Evolutionary conservation across 2,329 filamentous ascomycete genomes (phyloP).

Genomic region (Emergomyces orientalis): DNA sequence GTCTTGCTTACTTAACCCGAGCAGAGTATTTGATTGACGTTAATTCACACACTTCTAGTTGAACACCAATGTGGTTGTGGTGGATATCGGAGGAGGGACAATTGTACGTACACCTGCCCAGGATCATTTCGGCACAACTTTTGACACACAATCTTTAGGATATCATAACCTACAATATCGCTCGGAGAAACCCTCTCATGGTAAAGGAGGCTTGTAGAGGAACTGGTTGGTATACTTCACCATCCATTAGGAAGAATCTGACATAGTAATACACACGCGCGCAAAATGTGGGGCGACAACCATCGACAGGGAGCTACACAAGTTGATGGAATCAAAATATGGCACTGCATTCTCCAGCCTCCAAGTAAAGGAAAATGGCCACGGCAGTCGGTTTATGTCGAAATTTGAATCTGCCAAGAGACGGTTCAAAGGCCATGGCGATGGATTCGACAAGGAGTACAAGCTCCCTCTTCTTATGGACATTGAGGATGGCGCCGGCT

Average conservation of each 20-base stretch:
- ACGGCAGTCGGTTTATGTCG: conserved; percentile 23
- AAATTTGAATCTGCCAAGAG: conserved; percentile 22
- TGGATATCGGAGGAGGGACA: conserved; percentile 20
- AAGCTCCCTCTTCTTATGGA: conserved; percentile 8
- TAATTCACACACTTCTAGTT: background rate
- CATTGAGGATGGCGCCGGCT: background rate
- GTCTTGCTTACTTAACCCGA: background rate
- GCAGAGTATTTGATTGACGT: background rate
- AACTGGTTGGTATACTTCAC: conserved; percentile 4
- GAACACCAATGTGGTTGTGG: conserved; percentile 10
- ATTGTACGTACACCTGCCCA: conserved; percentile 6
- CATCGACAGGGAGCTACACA: conserved; percentile 23
- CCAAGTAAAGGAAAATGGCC: conserved; percentile 14
- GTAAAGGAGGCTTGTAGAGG: conserved; percentile 10
- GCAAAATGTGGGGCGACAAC: conserved; percentile 22
- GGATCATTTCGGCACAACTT: background rate
- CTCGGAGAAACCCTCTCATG: conserved; percentile 2
- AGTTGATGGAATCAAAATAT: conserved; percentile 19
- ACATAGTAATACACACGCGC: conserved; percentile 10
- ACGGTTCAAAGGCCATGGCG: conserved; percentile 15
- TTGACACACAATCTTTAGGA: conserved; percentile 11
- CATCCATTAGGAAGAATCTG: background rate
- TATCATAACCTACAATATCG: conserved; percentile 10
- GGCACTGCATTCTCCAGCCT: conserved; percentile 18
- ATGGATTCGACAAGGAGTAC: background rate